Conservation (phyloP, 257 asterid species). For the Scutellaria baicalensis region DNA sequence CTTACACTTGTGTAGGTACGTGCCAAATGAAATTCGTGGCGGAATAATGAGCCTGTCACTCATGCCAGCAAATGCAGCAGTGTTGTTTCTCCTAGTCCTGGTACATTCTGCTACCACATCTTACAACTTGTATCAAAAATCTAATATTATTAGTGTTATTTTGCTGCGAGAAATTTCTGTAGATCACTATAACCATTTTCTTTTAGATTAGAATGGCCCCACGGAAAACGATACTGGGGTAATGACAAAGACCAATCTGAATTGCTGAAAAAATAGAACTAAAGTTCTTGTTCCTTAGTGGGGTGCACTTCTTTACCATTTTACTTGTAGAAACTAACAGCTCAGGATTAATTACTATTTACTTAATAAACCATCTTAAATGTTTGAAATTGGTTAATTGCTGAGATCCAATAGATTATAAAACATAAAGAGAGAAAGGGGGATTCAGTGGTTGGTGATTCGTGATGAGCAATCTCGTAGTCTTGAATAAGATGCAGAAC, state of each 20-base stretch:
- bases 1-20: conserved; percentile 46
- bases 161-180: background rate
- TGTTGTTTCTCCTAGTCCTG: conserved; percentile 56
- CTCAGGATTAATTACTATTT: background rate
- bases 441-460: background rate
- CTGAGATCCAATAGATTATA: background rate
- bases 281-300: background rate
- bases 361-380: background rate
- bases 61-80: conserved; percentile 60
- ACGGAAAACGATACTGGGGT: background rate
- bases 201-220: background rate
- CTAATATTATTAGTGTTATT: background rate
- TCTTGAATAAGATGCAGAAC: background rate
- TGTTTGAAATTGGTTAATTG: background rate
- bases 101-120: conserved; percentile 29
- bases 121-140: background rate
- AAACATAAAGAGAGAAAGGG: background rate
- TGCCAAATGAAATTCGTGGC: conserved; percentile 92
- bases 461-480: background rate
- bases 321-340: background rate
- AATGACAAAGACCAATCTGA: background rate
- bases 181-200: background rate
- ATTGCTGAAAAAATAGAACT: background rate
- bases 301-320: background rate
- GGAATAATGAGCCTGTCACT: conserved; percentile 80